phyloP scores from a whole-genome alignment of 2,329 filamentous ascomycete genomes.

The Teratosphaeria viscida region DNA sequence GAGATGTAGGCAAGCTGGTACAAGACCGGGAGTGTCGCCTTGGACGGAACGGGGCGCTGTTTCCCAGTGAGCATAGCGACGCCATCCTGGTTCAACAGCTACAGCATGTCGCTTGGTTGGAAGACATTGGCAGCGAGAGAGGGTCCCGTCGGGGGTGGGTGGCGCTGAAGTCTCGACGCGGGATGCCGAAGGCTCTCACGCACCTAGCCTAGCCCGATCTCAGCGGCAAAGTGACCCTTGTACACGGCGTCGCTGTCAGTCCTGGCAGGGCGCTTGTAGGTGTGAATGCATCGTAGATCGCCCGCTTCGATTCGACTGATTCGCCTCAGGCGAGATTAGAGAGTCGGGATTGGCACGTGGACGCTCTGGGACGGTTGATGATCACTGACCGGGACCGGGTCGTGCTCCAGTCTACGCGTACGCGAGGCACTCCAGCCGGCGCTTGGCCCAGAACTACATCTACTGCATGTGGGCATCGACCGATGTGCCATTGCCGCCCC shows the following conservation, averaged over 20 bases:
- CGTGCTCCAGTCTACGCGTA: no score
- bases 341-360: not conserved
- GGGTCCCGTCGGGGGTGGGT: not conserved
- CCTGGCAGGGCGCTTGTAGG: no score
- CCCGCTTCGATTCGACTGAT: not conserved
- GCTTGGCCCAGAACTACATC: not conserved
- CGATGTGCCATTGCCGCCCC: not conserved
- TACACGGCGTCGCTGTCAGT: no score
- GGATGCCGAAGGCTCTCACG: not conserved
- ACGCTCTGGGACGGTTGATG: not conserved
- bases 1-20: constrained; percentile 30
- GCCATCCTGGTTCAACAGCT: constrained; percentile 8
- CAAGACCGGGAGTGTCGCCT: constrained; percentile 24
- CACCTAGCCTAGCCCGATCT: not conserved
- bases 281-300: not conserved
- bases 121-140: constrained; percentile 13
- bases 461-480: not conserved
- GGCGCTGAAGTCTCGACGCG: not conserved
- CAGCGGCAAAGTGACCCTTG: no score
- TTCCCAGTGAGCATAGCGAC: constrained; percentile 20
- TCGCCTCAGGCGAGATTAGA: not conserved
- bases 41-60: constrained; percentile 26
- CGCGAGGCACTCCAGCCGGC: not conserved
- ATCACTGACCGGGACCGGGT: not conserved
- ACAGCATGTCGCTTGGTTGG: not conserved